Percentiles rank a stretch among this genome's conserved stretches.
phyloP scores from a whole-genome alignment of 352 stramenopile genomes.

The Globisporangium splendens region DNA sequence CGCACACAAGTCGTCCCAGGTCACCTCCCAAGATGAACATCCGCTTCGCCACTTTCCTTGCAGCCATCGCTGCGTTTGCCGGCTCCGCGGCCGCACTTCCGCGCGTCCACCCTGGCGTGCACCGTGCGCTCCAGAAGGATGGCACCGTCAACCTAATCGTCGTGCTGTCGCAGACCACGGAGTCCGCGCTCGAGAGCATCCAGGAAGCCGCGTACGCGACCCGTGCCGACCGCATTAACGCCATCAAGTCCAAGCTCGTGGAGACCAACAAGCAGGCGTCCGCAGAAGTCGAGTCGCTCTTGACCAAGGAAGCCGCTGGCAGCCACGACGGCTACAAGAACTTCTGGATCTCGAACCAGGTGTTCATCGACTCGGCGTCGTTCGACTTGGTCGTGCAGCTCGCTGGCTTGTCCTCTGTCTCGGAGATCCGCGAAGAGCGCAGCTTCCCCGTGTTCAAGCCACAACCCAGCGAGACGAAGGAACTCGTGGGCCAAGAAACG shows the following conservation, averaged over 20 bases:
- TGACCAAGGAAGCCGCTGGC: too few species aligned
- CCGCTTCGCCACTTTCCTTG: constrained; percentile 6
- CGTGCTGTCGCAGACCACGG: constrained; percentile 22
- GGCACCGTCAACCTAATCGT: constrained; percentile 34
- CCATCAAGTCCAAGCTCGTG: constrained; percentile 1
- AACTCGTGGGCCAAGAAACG: background rate
- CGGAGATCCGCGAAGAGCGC: constrained; percentile 10
- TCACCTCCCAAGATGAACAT: constrained; percentile 4
- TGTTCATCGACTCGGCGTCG: background rate
- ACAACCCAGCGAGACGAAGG: too few species aligned
- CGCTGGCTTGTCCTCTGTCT: background rate
- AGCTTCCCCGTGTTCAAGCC: background rate
- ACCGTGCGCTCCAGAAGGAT: constrained; percentile 25
- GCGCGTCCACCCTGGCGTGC: constrained; percentile 11
- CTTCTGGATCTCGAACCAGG: too few species aligned
- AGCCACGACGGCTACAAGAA: too few species aligned
- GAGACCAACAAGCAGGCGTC: background rate
- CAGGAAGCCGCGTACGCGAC: constrained; percentile 14
- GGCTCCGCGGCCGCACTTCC: background rate
- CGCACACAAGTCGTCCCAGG: background rate
- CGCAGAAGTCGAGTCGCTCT: too few species aligned
- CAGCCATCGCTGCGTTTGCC: background rate
- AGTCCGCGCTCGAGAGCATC: constrained; percentile 13
- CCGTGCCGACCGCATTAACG: constrained; percentile 15
- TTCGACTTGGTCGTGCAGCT: background rate